Conservation (phyloP, 495 filamentous ascomycete species). For the Talaromyces proteolyticus region DNA sequence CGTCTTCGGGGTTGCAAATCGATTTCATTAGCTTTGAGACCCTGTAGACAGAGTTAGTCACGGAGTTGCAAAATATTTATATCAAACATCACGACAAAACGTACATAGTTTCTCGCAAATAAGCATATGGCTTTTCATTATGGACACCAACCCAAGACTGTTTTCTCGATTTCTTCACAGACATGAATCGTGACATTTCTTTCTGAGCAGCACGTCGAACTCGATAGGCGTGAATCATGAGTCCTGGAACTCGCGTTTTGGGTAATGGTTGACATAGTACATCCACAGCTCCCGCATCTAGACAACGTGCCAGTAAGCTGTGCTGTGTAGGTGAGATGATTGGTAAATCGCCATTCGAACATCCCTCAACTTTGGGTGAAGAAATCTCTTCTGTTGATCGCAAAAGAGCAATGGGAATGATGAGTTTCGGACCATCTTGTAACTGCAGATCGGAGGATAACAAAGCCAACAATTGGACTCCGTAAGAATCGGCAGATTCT, state of each 20-base stretch:
- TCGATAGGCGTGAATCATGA: conserved; percentile 79
- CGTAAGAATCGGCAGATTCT: conserved; percentile 55
- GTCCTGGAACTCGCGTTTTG: conserved; percentile 58
- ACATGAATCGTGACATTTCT: conserved; percentile 61
- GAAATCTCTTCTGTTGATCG: conserved; percentile 22
- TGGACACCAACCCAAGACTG: conserved; percentile 90
- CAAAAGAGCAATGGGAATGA: conserved; percentile 69
- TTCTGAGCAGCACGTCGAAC: conserved; percentile 63
- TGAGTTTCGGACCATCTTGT: conserved; percentile 63
- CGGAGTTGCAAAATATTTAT: too few relatives aligned
- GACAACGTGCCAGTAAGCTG: conserved; percentile 43
- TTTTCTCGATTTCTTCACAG: conserved; percentile 63
- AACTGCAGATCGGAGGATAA: conserved; percentile 66
- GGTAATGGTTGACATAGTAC: conserved; percentile 74
- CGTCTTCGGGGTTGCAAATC: conserved; percentile 73
- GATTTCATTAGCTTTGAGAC: conserved; percentile 87
- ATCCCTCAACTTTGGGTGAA: not conserved
- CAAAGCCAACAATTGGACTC: conserved; percentile 60
- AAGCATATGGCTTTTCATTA: conserved; percentile 81
- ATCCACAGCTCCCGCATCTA: conserved; percentile 83
- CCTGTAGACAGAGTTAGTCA: conserved; percentile 36
- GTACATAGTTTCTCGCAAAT: conserved; percentile 74
- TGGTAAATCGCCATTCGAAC: not conserved
- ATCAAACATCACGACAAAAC: conserved; percentile 9
- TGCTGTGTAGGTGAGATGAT: not conserved